Conservation (phyloP, 2,329 filamentous ascomycete genomes). For the Xylaria hypoxylon region DNA sequence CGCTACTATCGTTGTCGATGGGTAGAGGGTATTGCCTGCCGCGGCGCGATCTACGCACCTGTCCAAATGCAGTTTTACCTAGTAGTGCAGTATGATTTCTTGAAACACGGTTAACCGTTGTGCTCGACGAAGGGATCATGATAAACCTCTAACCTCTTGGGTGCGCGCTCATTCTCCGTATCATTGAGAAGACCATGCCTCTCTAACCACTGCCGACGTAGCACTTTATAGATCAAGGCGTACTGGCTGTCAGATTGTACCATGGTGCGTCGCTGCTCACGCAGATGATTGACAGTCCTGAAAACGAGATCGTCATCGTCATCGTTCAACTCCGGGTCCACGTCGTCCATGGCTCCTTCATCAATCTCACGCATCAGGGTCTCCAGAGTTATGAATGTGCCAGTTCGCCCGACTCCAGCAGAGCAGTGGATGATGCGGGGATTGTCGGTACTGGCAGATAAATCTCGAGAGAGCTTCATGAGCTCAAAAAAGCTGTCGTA, state of each 20-base stretch:
- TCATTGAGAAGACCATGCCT: constrained; percentile 62
- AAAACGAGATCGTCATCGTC: constrained; percentile 73
- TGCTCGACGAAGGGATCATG: constrained; percentile 58
- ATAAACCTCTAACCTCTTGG: constrained; percentile 63
- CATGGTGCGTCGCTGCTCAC: constrained; percentile 94
- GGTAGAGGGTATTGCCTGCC: constrained; percentile 16
- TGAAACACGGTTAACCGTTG: constrained; percentile 42
- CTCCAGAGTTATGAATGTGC: constrained; percentile 96
- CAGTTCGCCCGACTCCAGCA: constrained; percentile 92
- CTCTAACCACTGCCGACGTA: constrained; percentile 79
- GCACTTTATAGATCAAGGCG: constrained; percentile 86
- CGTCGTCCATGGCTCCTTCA: constrained; percentile 72
- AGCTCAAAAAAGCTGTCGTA: constrained; percentile 75
- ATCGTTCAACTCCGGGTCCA: constrained; percentile 50
- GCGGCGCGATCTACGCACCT: constrained; percentile 29
- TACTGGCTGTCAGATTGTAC: constrained; percentile 91
- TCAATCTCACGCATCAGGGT: constrained; percentile 87
- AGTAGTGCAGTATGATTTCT: constrained; percentile 29
- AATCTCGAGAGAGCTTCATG: constrained; percentile 73
- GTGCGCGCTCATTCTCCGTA: constrained; percentile 56
- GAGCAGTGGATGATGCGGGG: constrained; percentile 89
- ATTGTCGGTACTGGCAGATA: constrained; percentile 67
- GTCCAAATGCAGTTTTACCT: constrained; percentile 21
- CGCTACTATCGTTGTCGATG: constrained; percentile 38
- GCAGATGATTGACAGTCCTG: constrained; percentile 80